phyloP scores from a whole-genome alignment of 139 green algal genomes.

The Klebsormidium nitens region DNA sequence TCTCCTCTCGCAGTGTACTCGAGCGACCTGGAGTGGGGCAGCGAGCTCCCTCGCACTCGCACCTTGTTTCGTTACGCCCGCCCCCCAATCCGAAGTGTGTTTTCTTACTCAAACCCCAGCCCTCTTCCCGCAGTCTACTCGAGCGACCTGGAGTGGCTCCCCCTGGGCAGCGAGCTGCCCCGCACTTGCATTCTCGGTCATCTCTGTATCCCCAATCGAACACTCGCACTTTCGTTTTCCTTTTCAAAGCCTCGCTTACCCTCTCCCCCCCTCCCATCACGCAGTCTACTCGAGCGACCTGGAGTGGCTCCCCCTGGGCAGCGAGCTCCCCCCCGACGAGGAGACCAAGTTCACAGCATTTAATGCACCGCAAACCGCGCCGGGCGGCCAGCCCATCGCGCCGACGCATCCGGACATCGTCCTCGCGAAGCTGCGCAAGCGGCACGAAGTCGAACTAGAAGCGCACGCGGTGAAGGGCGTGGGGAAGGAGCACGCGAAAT shows the following conservation, averaged over 20 bases:
- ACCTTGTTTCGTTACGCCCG: too few species aligned
- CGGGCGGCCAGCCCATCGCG: not conserved
- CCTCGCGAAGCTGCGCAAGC: slow-evolving; percentile 74
- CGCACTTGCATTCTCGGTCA: too few species aligned
- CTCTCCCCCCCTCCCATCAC: not conserved
- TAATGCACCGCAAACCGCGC: not conserved
- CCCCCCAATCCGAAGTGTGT: too few species aligned
- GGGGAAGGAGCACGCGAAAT: slow-evolving; percentile 91
- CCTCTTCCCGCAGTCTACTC: slow-evolving; percentile 46
- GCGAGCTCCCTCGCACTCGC: too few species aligned
- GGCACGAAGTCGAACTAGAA: slow-evolving; percentile 59
- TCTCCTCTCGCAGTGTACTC: too few species aligned
- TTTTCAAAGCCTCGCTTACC: not conserved
- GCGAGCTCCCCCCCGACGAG: slow-evolving; percentile 62
- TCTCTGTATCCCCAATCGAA: too few species aligned
- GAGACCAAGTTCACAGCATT: slow-evolving; percentile 45
- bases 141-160: too few species aligned
- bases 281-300: slow-evolving; percentile 58
- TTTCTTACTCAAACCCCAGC: not conserved
- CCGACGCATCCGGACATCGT: slow-evolving; percentile 66
- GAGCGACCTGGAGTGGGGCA: too few species aligned
- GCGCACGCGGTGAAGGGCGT: slow-evolving; percentile 75
- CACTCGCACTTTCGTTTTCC: too few species aligned
- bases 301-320: slow-evolving; percentile 79
- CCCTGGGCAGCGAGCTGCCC: too few species aligned